Evolutionary conservation across 1,284 basidiomycete genomes (phyloP).

Genomic region (Malassezia yamatoensis): DNA sequence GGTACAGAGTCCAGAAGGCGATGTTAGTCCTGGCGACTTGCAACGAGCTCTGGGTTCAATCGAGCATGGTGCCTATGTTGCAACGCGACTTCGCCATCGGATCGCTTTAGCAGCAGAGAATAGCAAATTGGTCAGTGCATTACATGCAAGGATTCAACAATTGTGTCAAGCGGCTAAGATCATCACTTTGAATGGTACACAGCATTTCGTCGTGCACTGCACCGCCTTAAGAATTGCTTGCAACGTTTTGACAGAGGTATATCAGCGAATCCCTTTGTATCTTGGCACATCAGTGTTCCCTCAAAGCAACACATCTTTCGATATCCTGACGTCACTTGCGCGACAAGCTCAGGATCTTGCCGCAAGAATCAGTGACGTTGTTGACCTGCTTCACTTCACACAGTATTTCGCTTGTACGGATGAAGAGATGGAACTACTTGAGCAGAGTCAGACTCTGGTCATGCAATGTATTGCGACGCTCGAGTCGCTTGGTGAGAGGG

Average conservation of each 20-base stretch:
- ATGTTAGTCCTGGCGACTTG: slow-evolving; percentile 73
- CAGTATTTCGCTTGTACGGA: neutral
- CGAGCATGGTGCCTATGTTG: slow-evolving; percentile 57
- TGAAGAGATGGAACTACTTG: neutral
- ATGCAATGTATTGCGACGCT: neutral
- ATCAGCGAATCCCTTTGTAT: neutral
- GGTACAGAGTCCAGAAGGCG: slow-evolving; percentile 64
- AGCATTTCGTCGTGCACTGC: neutral
- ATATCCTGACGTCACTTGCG: neutral
- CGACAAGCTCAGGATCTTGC: neutral
- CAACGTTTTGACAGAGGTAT: neutral
- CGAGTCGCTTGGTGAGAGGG: neutral
- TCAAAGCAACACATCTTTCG: neutral
- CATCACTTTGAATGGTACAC: neutral
- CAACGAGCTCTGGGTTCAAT: slow-evolving; percentile 67
- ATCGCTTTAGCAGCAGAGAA: neutral
- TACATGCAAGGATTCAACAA: slow-evolving; percentile 1
- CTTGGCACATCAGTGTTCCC: neutral
- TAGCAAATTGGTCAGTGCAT: neutral
- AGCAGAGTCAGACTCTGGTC: neutral
- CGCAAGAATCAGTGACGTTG: neutral
- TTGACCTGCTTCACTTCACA: neutral
- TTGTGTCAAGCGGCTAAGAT: neutral
- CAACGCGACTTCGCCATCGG: slow-evolving; percentile 24
- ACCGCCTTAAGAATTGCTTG: neutral